phyloP scores from a whole-genome alignment of 129 eudicot genomes.

The Lactuca sativa region DNA sequence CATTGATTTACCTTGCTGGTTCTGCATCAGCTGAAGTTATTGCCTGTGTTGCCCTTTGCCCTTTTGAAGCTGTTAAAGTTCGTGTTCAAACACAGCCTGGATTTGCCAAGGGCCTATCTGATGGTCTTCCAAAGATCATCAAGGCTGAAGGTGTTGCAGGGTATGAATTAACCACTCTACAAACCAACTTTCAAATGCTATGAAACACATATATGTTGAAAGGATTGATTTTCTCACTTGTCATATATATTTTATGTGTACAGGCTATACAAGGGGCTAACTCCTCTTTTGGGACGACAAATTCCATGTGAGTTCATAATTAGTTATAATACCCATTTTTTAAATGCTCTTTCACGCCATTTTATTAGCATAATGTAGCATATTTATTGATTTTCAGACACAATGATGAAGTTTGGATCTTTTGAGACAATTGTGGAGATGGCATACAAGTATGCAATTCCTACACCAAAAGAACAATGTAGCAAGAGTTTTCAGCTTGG shows the following conservation, averaged over 20 bases:
- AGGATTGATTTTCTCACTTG: background rate
- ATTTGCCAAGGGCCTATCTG: conserved; percentile 73
- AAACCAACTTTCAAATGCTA: background rate
- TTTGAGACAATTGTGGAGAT: conserved; percentile 72
- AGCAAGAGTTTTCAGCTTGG: conserved; percentile 69
- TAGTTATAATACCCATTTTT: too few relatives aligned
- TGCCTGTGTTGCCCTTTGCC: conserved; percentile 86
- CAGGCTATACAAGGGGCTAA: conserved; percentile 84
- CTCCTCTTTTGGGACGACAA: conserved; percentile 40
- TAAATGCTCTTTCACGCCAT: too few relatives aligned
- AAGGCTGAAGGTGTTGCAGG: conserved; percentile 72
- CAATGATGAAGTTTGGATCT: conserved; percentile 93
- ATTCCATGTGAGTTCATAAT: too few relatives aligned
- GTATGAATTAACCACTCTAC: conserved; percentile 29
- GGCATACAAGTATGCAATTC: conserved; percentile 65
- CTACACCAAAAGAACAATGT: conserved; percentile 74
- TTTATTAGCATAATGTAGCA: background rate
- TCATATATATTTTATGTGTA: background rate
- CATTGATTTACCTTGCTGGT: conserved; percentile 81
- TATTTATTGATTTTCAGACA: conserved; percentile 43
- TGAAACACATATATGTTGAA: background rate
- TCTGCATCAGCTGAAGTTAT: conserved; percentile 86
- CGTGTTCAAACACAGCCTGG: conserved; percentile 95
- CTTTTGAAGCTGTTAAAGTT: conserved; percentile 91
- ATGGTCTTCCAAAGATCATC: conserved; percentile 79